Percentiles rank a stretch among this genome's conserved stretches.
Evolutionary conservation across 495 filamentous ascomycete genomes (phyloP).

Genomic region (Neurospora sp.): DNA sequence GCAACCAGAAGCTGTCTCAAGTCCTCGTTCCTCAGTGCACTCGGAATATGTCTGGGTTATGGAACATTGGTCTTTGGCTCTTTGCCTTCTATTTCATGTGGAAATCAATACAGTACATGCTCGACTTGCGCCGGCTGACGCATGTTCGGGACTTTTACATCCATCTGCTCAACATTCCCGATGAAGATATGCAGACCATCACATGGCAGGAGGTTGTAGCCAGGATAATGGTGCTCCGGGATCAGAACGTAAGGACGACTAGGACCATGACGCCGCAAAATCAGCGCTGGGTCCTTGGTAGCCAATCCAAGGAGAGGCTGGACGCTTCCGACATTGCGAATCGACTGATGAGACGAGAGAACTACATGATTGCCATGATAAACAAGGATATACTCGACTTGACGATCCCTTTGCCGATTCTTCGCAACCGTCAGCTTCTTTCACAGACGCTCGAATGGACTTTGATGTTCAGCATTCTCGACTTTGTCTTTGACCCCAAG

Average conservation of each 20-base stretch:
- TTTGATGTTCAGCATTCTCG: conserved; percentile 75
- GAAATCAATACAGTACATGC: conserved; percentile 61
- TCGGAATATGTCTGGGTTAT: conserved; percentile 69
- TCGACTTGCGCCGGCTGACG: conserved; percentile 65
- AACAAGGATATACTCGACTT: conserved; percentile 93
- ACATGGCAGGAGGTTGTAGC: conserved; percentile 92
- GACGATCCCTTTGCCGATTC: conserved; percentile 73
- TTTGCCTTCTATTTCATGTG: conserved; percentile 82
- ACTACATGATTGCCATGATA: conserved; percentile 90
- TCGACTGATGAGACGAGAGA: conserved; percentile 89
- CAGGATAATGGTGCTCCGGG: conserved; percentile 76
- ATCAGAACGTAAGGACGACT: conserved; percentile 77
- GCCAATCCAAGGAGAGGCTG: conserved; percentile 86
- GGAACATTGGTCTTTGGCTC: conserved; percentile 74
- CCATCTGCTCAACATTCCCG: conserved; percentile 76
- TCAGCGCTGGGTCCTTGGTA: conserved; percentile 59
- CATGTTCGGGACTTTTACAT: conserved; percentile 83
- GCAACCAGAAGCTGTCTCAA: conserved; percentile 63
- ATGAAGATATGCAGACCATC: conserved; percentile 89
- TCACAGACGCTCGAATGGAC: conserved; percentile 81
- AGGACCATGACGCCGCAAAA: conserved; percentile 38
- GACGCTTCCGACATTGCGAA: conserved; percentile 98
- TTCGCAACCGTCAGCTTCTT: conserved; percentile 67
- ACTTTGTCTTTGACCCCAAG: conserved; percentile 84
- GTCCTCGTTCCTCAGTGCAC: conserved; percentile 77